Conservation (phyloP, 352 stramenopile species). For the Blastocystis sp. region DNA sequence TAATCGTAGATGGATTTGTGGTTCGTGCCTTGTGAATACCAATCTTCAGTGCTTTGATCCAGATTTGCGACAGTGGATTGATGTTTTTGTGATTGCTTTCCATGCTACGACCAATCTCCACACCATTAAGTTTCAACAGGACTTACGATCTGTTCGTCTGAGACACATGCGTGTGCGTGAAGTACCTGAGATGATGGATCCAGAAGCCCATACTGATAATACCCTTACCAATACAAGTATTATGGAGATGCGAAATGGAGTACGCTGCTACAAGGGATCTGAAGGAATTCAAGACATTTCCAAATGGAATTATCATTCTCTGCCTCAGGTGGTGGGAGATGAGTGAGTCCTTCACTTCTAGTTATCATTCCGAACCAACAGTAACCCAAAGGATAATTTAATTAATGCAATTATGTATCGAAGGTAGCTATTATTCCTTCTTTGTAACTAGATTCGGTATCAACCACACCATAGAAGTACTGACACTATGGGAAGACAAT, state of each 20-base stretch:
- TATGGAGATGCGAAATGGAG: background rate
- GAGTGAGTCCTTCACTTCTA: background rate
- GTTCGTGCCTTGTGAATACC: background rate
- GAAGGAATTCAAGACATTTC: background rate
- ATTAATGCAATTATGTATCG: slow-evolving; percentile 40
- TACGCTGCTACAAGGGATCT: slow-evolving; percentile 13
- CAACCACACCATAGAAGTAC: slow-evolving; percentile 6
- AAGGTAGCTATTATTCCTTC: background rate
- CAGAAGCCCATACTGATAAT: background rate
- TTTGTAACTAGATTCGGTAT: background rate
- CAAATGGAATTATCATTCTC: slow-evolving; percentile 12
- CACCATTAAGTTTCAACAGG: slow-evolving; percentile 11
- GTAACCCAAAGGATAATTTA: slow-evolving; percentile 21
- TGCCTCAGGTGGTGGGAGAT: slow-evolving; percentile 26
- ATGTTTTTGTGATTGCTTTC: slow-evolving; percentile 18
- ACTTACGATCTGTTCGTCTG: background rate
- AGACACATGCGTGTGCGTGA: background rate
- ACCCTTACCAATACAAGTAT: background rate
- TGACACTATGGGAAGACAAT: background rate
- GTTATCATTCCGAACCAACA: background rate
- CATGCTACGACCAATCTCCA: background rate
- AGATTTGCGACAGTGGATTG: background rate
- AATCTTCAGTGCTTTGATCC: background rate
- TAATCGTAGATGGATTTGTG: background rate
- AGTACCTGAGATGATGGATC: background rate